Evolutionary conservation across 371 early-diverging fungal genomes (phyloP), one percentile per base, ranked within the genome.

Genomic region (Circinella umbellata): DNA sequence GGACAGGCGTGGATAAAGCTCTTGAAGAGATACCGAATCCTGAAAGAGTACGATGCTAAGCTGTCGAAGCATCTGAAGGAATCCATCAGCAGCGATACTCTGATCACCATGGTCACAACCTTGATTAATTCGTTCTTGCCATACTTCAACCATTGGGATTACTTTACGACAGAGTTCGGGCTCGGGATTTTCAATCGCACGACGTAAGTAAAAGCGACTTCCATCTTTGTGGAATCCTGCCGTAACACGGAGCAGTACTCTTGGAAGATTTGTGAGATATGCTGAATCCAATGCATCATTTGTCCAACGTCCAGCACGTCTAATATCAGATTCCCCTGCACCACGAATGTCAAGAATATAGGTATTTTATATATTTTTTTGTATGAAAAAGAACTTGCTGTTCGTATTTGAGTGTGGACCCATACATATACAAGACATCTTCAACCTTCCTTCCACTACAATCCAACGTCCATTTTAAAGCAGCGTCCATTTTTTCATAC

Each of bases 221-320:
- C 8, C 61, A 36, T 61, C 2, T 9, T 18, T 9, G 1, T 9
- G 1, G 35, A 61, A 61, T 7, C 3, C 4, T 9, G 35, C 8
- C 61, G 8, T 61, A 61, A n/a, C 14, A 14, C 39, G 8, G 6
- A 39, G 61, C 39, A 39, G 9, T 35, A 4, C 9, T 36, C 61
- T 8, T 9, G 61, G 39, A 6, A 61, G 39, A n/a, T 61, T 39
- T 35, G 61, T 54, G 7, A 61, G 61, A 4, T 61, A 61, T n/a
- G 61, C 8, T 39, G 14, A 11, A 1, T 61, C 61, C 61, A 61
- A 34, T 9, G 37, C 1, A 18, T 39, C 8, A 36, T 13, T 39
- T 61, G 39, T 61, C 61, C 61, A 61, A 9, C 17, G 61, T 7
- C 39, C 61, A 61, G 61, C 61, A 35, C 61, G 61, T 10, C 61